Percentiles rank a stretch among this genome's conserved stretches.
These are phyloP conservation scores for Ramaria sp. DNA, from an alignment of 768 basidiomycete genomes.

Conservation along the genomic window DNA sequence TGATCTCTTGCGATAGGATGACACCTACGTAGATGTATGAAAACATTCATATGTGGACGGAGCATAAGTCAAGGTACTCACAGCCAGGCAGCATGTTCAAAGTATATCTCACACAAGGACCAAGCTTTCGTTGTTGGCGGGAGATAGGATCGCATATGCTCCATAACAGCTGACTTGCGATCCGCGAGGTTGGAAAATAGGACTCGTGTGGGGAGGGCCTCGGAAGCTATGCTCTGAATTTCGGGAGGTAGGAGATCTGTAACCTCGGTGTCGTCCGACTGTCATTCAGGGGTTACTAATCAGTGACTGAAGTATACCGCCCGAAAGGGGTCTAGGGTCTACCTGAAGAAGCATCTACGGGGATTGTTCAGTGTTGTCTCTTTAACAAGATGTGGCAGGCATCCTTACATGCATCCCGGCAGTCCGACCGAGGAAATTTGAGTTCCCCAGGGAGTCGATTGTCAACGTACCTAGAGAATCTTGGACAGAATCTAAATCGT, in stretches of 20 bases:
- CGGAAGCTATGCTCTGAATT: slow-evolving; percentile 4
- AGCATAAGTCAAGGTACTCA: slow-evolving; percentile 21
- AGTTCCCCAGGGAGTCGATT: slow-evolving; percentile 43
- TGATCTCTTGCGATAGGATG: slow-evolving; percentile 10
- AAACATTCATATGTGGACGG: not conserved
- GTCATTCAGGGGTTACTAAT: not conserved
- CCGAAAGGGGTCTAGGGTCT: not conserved
- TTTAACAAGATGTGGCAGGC: not conserved
- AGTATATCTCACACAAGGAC: slow-evolving; percentile 42
- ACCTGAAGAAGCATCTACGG: slow-evolving; percentile 8
- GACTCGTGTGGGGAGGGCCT: slow-evolving; percentile 1
- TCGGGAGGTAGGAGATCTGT: slow-evolving; percentile 2
- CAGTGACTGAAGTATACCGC: not conserved
- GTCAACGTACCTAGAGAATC: slow-evolving; percentile 40
- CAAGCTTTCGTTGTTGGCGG: slow-evolving; percentile 17
- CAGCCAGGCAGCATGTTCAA: slow-evolving; percentile 64
- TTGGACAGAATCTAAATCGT: slow-evolving; percentile 5
- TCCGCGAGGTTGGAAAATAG: slow-evolving; percentile 2
- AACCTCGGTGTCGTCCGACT: slow-evolving; percentile 8
- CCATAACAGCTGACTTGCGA: not conserved
- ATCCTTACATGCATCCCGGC: slow-evolving; percentile 22
- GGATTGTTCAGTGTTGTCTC: not conserved
- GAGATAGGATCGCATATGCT: slow-evolving; percentile 3
- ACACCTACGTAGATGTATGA: slow-evolving; percentile 37
- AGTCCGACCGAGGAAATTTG: slow-evolving; percentile 51